phyloP scores from a whole-genome alignment of 169 alveolate species.

The Plasmodium sp. region DNA sequence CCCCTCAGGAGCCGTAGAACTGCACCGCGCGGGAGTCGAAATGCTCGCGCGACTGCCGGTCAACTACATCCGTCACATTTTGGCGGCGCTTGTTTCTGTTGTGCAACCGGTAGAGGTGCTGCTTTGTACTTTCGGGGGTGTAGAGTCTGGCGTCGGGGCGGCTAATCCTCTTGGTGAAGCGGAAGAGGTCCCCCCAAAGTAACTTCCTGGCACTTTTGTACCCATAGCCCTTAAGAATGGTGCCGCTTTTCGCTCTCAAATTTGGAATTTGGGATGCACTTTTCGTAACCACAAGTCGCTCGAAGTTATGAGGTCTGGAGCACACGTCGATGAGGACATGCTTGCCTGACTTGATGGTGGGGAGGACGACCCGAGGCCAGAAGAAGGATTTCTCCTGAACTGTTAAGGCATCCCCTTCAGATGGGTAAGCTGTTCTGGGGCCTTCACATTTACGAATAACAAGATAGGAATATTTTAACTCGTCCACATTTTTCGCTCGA shows the following conservation, averaged over 20 bases:
- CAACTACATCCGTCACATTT: background rate
- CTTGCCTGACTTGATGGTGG: slow-evolving; percentile 88
- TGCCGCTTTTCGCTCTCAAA: slow-evolving; percentile 69
- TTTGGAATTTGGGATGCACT: slow-evolving; percentile 83
- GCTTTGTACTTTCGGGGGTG: slow-evolving; percentile 79
- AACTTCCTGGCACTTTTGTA: slow-evolving; percentile 82
- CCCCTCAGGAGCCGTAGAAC: slow-evolving; percentile 15
- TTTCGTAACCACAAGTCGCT: slow-evolving; percentile 85
- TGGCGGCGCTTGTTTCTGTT: slow-evolving; percentile 71
- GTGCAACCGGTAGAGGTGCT: slow-evolving; percentile 79
- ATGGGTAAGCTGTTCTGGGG: slow-evolving; percentile 71
- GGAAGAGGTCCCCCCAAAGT: slow-evolving; percentile 94
- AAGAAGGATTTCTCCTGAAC: slow-evolving; percentile 87
- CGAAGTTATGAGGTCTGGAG: slow-evolving; percentile 81
- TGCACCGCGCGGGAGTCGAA: slow-evolving; percentile 27
- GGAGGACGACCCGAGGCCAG: slow-evolving; percentile 91
- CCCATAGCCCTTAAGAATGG: slow-evolving; percentile 66
- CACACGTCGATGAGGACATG: slow-evolving; percentile 91
- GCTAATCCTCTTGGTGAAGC: slow-evolving; percentile 86
- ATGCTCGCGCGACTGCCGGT: background rate
- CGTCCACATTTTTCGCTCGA: slow-evolving; percentile 82
- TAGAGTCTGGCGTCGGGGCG: slow-evolving; percentile 90
- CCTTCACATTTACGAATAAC: slow-evolving; percentile 86
- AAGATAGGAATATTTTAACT: slow-evolving; percentile 87
- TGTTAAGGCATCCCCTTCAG: slow-evolving; percentile 78